A percentile compares a stretch with the other conserved stretches of the same genome.
Evolutionary conservation across 345 rosid genomes (phyloP).

Genomic region (Tarenaya hassleriana): DNA sequence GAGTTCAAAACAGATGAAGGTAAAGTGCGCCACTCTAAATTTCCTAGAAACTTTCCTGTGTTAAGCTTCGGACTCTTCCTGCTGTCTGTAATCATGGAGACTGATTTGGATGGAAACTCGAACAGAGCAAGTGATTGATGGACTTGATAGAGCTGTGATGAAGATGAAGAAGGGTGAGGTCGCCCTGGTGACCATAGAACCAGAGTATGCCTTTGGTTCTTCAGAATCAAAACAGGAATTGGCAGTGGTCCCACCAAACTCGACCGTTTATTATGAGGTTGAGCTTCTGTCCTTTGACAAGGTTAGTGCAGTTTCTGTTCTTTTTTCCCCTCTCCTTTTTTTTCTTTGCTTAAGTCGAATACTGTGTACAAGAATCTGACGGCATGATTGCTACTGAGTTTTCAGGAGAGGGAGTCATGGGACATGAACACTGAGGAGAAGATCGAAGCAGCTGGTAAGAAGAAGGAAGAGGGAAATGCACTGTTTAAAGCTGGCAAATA

Average conservation of each 20-base stretch:
- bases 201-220: conserved; percentile 63
- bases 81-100: background rate
- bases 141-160: conserved; percentile 76
- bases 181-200: conserved; percentile 47
- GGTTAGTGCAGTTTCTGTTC: conserved; percentile 25
- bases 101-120: conserved; percentile 7
- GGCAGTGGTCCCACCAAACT: conserved; percentile 50
- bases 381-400: background rate
- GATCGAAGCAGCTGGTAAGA: conserved; percentile 79
- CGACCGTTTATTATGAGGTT: conserved; percentile 52
- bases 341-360: background rate
- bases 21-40: conserved; percentile 11
- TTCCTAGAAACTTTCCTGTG: background rate
- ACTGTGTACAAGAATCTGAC: background rate
- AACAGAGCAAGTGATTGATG: conserved; percentile 85
- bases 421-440: conserved; percentile 87
- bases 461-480: conserved; percentile 91
- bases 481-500: conserved; percentile 80
- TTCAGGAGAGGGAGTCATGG: conserved; percentile 93
- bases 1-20: conserved; percentile 93
- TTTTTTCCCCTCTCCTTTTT: no score
- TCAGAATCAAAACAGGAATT: conserved; percentile 52
- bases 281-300: conserved; percentile 61
- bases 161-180: conserved; percentile 88
- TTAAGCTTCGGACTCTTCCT: background rate